phyloP scores from a whole-genome alignment of 257 asterid genomes.

The Solanum chmielewskii region DNA sequence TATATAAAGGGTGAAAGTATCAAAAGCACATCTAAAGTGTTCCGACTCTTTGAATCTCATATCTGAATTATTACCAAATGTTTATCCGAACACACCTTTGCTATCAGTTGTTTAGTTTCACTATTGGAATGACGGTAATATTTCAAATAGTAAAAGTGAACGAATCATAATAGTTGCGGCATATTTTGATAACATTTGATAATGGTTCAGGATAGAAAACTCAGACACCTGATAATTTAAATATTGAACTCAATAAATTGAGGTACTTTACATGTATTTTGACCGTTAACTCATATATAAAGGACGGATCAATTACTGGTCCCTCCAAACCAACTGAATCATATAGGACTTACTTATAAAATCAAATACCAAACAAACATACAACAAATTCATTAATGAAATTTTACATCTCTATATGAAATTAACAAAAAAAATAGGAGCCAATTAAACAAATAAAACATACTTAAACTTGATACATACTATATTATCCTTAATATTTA shows the following conservation, averaged over 20 bases:
- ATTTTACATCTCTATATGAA: neutral
- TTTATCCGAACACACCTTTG: neutral
- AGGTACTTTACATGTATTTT: neutral
- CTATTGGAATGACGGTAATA: neutral
- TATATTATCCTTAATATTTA: neutral
- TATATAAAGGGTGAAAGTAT: neutral
- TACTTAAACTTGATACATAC: neutral
- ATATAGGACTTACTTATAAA: neutral
- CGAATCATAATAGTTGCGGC: no score
- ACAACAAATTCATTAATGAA: neutral
- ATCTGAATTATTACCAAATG: no score
- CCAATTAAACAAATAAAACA: neutral
- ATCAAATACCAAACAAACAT: neutral
- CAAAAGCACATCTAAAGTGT: neutral
- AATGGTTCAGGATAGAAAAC: no score
- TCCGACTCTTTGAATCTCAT: no score
- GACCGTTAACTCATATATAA: no score
- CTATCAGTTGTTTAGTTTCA: no score
- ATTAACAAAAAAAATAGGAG: neutral
- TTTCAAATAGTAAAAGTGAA: neutral
- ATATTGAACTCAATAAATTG: no score
- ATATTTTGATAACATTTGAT: no score
- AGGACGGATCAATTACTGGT: rapidly evolving
- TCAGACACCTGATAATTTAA: neutral
- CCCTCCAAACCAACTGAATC: no score